phyloP scores from a whole-genome alignment of 257 asterid species.

The Solanum megistacrolobum region DNA sequence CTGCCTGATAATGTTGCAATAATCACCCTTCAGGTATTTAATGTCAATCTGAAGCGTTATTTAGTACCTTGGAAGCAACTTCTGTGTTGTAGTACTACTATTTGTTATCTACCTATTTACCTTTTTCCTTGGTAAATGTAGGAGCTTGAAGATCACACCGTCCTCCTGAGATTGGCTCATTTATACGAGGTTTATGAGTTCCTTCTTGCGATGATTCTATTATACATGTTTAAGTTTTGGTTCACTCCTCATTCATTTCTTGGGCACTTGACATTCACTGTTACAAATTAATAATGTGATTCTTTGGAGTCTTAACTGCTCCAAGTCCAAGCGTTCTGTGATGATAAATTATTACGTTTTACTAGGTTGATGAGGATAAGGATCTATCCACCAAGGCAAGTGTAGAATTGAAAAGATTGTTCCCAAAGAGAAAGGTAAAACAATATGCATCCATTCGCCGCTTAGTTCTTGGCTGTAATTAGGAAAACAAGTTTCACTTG shows the following conservation, averaged over 20 bases:
- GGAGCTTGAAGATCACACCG: slow-evolving; percentile 70
- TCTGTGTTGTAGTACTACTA: not conserved
- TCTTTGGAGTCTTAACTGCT: not conserved
- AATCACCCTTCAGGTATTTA: slow-evolving; percentile 76
- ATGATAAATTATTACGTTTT: not conserved
- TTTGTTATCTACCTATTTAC: not conserved
- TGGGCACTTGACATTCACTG: not conserved
- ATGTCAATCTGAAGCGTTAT: not conserved
- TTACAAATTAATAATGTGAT: not conserved
- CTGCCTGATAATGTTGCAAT: slow-evolving; percentile 79
- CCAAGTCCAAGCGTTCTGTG: not conserved
- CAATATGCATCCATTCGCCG: not conserved
- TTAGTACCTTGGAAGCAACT: not conserved
- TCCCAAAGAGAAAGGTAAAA: slow-evolving; percentile 62
- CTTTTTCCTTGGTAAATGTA: slow-evolving; percentile 18
- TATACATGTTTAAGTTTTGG: not conserved
- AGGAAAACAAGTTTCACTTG: not conserved
- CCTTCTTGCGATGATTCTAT: not conserved
- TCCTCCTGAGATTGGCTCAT: slow-evolving; percentile 86
- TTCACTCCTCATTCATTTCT: not conserved
- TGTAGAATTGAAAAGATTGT: slow-evolving; percentile 63
- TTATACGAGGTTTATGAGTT: slow-evolving; percentile 64
- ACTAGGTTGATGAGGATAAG: slow-evolving; percentile 80
- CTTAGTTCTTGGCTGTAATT: not conserved
- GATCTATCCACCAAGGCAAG: slow-evolving; percentile 57